Conservation (phyloP, 441 rosid species). For the Mallotus repandus region DNA sequence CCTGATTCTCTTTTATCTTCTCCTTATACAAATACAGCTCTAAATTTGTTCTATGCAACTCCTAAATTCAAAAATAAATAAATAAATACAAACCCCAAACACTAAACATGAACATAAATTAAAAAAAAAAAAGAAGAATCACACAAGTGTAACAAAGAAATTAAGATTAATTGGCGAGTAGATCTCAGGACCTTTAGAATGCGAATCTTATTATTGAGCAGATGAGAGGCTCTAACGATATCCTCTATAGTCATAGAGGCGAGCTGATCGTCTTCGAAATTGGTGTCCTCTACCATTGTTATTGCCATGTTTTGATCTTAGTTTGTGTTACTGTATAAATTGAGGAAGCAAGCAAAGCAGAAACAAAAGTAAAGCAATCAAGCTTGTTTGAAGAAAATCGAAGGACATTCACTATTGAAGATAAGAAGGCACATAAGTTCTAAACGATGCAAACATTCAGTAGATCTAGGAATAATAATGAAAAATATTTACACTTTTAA, state of each 20-base stretch:
- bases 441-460: no score
- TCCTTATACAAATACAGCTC: conserved; percentile 85
- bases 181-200: conserved; percentile 68
- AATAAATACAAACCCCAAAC: background rate
- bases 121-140: background rate
- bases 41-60: conserved; percentile 73
- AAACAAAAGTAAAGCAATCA: no score
- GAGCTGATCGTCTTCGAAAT: conserved; percentile 83
- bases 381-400: no score
- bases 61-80: conserved; percentile 42
- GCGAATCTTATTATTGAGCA: conserved; percentile 88
- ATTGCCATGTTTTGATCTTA: conserved; percentile 52
- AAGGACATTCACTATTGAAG: no score
- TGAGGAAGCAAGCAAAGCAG: no score
- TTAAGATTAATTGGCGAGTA: conserved; percentile 11
- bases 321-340: no score
- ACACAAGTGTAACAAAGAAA: no score
- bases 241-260: conserved; percentile 83
- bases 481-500: no score
- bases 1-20: conserved; percentile 95
- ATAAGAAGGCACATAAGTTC: no score
- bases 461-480: no score
- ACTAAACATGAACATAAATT: background rate
- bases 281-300: conserved; percentile 80
- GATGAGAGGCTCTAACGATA: conserved; percentile 74